phyloP scores from a whole-genome alignment of 257 asterid genomes.

The Solanum arcanum region DNA sequence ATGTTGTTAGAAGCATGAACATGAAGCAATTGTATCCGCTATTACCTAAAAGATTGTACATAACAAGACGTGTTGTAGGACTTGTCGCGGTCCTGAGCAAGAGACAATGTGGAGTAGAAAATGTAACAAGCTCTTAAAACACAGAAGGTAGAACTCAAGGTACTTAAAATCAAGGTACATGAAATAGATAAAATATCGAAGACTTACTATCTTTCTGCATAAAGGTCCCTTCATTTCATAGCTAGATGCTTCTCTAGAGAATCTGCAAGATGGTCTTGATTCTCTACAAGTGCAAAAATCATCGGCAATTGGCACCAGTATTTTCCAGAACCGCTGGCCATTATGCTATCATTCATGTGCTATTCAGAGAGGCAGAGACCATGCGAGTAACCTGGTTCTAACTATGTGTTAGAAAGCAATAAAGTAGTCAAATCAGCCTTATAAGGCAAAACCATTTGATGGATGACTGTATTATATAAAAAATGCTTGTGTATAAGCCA shows the following conservation, averaged over 20 bases:
- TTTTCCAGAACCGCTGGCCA: not conserved
- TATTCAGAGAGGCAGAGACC: not conserved
- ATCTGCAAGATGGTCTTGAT: not conserved
- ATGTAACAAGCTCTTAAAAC: not conserved
- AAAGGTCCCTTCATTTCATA: not conserved
- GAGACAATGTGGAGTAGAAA: not conserved
- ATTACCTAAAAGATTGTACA: not conserved
- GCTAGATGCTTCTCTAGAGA: not conserved
- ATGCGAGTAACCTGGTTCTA: not conserved
- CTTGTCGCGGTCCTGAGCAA: not conserved
- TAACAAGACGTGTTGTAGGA: not conserved
- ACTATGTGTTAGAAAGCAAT: not conserved
- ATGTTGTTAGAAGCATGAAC: not conserved
- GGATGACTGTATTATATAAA: not conserved
- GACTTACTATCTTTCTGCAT: not conserved
- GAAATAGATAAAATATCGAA: not conserved
- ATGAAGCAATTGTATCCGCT: not conserved
- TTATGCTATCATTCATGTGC: not conserved
- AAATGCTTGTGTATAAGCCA: not conserved
- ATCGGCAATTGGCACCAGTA: not conserved
- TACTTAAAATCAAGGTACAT: not conserved
- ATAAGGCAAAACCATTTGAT: not conserved
- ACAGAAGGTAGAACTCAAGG: not conserved
- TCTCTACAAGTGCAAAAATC: not conserved
- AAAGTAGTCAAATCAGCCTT: not conserved